phyloP scores from a whole-genome alignment of 768 basidiomycete species.

The Leccinellum rugosiceps region DNA sequence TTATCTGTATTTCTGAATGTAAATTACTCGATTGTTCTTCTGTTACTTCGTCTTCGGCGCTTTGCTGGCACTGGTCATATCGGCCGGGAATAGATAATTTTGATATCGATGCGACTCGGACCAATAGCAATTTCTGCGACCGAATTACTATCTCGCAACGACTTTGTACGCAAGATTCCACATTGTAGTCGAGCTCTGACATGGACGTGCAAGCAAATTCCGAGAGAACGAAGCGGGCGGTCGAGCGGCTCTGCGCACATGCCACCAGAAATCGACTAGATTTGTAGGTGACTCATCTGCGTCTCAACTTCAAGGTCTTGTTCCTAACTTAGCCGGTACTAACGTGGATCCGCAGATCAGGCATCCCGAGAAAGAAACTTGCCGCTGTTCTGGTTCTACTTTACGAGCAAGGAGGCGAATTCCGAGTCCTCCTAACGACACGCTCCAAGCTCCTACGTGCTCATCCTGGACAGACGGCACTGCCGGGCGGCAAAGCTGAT shows the following conservation, averaged over 20 bases:
- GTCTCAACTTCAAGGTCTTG: not conserved
- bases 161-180: not conserved
- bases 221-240: conserved; percentile 23
- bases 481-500: conserved; percentile 82
- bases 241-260: conserved; percentile 39
- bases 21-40: conserved; percentile 1
- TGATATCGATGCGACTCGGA: too few species aligned
- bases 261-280: conserved; percentile 35
- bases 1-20: conserved; percentile 26
- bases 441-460: conserved; percentile 72
- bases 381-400: conserved; percentile 80
- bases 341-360: conserved; percentile 24
- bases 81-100: too few species aligned
- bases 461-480: conserved; percentile 78
- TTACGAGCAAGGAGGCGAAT: conserved; percentile 62
- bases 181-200: not conserved
- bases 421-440: conserved; percentile 83
- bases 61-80: not conserved
- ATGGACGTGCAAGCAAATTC: conserved; percentile 17
- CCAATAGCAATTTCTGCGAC: not conserved
- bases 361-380: conserved; percentile 41
- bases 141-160: not conserved
- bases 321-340: not conserved
- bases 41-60: not conserved
- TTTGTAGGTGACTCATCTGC: conserved; percentile 49